Percentiles rank a stretch among this genome's conserved stretches.
Conservation (phyloP, 768 basidiomycete species). For the Hysterangium stoloniferum region DNA sequence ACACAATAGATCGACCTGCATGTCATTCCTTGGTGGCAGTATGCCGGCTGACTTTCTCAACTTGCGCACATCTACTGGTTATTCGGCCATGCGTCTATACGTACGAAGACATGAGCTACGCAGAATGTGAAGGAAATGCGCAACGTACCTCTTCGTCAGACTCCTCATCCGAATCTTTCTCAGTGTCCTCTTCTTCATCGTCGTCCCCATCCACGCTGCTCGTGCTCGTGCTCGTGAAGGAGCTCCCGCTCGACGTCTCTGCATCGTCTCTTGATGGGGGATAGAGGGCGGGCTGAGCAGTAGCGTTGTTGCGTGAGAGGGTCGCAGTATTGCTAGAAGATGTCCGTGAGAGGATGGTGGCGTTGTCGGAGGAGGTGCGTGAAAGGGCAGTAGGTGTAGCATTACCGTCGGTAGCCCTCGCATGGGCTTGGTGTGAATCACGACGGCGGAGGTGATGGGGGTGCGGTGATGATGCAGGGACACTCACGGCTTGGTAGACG, state of each 20-base stretch:
- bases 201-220: neutral
- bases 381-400: neutral
- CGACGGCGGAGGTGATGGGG: slow-evolving; percentile 19
- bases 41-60: slow-evolving; percentile 12
- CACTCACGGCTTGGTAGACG: slow-evolving; percentile 26
- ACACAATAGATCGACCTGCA: too few species aligned
- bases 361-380: neutral
- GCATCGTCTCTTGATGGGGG: neutral
- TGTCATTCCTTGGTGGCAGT: slow-evolving; percentile 11
- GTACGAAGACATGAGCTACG: neutral
- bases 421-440: slow-evolving; percentile 5
- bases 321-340: neutral
- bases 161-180: neutral
- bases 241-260: neutral
- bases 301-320: neutral
- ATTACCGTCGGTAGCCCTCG: neutral
- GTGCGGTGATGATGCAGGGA: slow-evolving; percentile 27
- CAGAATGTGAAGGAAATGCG: neutral
- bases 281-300: neutral
- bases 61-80: slow-evolving; percentile 6
- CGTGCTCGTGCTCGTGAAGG: neutral
- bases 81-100: neutral
- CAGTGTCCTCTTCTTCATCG: neutral
- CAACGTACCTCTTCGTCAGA: neutral
- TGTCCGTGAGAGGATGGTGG: neutral